These are phyloP conservation scores for Ascochyta clinopodiicola DNA, from an alignment of 2,329 filamentous ascomycete species.

Conservation along the genomic window DNA sequence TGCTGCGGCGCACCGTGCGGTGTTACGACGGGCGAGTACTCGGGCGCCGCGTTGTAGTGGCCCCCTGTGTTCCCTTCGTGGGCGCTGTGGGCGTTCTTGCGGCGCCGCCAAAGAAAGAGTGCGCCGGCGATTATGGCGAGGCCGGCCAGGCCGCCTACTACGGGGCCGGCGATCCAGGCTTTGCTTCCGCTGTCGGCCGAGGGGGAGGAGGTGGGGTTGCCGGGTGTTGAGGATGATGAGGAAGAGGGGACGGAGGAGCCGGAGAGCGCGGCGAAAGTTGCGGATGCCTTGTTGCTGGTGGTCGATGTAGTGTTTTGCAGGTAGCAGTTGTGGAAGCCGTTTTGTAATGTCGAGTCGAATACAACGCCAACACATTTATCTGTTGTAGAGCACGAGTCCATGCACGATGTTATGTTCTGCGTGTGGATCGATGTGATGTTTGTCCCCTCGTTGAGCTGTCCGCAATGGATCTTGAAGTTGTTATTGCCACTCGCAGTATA, in stretches of 20 bases:
- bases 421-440: constrained; percentile 40
- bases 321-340: constrained; percentile 43
- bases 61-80: constrained; percentile 14
- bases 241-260: constrained; percentile 15
- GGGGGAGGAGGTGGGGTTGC: not conserved
- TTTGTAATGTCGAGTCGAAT: constrained; percentile 33
- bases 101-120: constrained; percentile 26
- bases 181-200: constrained; percentile 12
- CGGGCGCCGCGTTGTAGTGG: constrained; percentile 14
- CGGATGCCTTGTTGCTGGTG: constrained; percentile 22
- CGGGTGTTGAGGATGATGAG: constrained; percentile 1
- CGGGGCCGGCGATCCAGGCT: constrained; percentile 41
- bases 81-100: not conserved
- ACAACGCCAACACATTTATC: constrained; percentile 35
- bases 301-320: constrained; percentile 40
- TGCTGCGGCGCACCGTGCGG: constrained; percentile 1
- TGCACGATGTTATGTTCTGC: constrained; percentile 38
- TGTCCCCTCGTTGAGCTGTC: constrained; percentile 34
- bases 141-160: constrained; percentile 28
- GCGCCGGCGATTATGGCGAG: constrained; percentile 26
- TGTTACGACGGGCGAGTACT: constrained; percentile 1
- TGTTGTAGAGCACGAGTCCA: constrained; percentile 37
- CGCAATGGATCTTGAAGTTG: constrained; percentile 40
- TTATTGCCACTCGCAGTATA: constrained; percentile 26
- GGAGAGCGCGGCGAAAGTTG: constrained; percentile 31